Evolutionary conservation across 306 rosid species (phyloP).

Genomic region (Cyamopsis tetragonoloba): DNA sequence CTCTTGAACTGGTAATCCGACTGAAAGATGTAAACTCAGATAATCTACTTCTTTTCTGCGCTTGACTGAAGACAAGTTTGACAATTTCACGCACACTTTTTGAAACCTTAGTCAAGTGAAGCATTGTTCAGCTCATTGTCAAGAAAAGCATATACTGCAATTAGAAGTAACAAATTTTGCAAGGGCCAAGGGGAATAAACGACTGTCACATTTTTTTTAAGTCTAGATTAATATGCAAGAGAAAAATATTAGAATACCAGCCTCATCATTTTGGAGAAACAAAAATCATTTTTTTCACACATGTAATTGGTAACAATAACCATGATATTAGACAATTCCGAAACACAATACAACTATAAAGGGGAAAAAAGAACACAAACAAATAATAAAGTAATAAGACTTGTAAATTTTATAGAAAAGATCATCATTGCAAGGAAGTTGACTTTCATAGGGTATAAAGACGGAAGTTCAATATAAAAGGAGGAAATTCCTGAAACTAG

Average conservation of each 20-base stretch:
- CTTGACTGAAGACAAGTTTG: constrained; percentile 83
- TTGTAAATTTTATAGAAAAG: no score
- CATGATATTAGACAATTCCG: neutral
- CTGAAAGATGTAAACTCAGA: constrained; percentile 55
- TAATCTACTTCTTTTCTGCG: constrained; percentile 67
- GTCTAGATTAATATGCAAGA: no score
- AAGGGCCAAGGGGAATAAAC: neutral
- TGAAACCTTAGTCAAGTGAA: constrained; percentile 48
- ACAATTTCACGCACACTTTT: constrained; percentile 71
- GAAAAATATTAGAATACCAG: neutral
- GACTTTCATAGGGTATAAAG: no score
- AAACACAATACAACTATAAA: no score
- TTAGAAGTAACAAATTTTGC: neutral
- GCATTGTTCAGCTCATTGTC: constrained; percentile 19
- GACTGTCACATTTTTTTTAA: no score
- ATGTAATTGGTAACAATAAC: constrained; percentile 4
- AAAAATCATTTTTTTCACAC: neutral
- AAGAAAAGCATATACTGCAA: neutral
- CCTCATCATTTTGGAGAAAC: no score
- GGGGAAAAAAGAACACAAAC: no score
- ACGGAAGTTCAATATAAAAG: no score
- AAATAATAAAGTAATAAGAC: no score
- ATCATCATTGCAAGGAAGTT: no score
- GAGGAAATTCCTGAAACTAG: no score
- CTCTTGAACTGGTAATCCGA: constrained; percentile 50